Evolutionary conservation across 2,329 filamentous ascomycete genomes (phyloP).

Genomic region (Trichoderma hamatum): DNA sequence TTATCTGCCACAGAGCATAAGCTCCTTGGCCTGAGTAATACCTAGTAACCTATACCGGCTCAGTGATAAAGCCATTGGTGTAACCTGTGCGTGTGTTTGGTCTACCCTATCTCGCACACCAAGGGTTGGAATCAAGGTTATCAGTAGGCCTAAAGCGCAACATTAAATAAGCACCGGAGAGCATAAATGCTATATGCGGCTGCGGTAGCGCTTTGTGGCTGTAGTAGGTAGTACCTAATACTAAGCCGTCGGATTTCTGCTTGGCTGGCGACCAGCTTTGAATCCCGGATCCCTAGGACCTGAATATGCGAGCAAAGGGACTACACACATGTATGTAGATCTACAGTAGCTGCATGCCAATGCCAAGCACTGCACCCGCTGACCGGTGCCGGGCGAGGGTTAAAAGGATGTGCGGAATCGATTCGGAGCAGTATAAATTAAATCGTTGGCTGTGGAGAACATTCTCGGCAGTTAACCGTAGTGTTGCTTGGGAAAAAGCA

Average conservation of each 20-base stretch:
- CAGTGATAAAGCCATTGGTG: not conserved
- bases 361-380: not conserved
- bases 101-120: not conserved
- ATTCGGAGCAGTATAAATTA: not conserved
- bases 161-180: too few relatives aligned
- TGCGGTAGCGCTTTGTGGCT: too few relatives aligned
- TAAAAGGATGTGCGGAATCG: not conserved
- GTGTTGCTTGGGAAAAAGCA: not conserved
- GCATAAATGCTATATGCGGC: not conserved
- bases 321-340: not conserved
- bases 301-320: not conserved
- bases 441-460: slow-evolving; percentile 2
- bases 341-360: not conserved
- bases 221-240: not conserved
- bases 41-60: not conserved
- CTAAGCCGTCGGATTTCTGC: not conserved
- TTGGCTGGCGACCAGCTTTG: not conserved
- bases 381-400: not conserved
- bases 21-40: not conserved
- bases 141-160: not conserved
- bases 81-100: not conserved
- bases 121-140: not conserved
- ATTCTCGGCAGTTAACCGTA: not conserved
- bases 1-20: not conserved
- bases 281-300: not conserved